Base-by-base conservation (phyloP, 345 rosid genomes). In the Citrus australasica region DNA sequence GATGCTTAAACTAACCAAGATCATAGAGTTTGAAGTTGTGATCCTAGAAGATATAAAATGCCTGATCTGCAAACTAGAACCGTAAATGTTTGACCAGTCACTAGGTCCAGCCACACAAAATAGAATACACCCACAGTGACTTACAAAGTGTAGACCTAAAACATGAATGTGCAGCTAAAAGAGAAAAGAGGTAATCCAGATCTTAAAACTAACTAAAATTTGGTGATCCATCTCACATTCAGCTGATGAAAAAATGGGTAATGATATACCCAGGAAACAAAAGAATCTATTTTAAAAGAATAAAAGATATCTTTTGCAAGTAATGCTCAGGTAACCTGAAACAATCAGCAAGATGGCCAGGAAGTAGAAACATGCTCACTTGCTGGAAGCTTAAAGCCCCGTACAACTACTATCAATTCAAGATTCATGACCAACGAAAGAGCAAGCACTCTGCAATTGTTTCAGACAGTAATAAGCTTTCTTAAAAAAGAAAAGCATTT, bases 391-490 rank as follows among this genome's bases (percentile, higher is more conserved):
- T 79, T 69, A 76, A 84, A 82, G 85, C 89, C 86, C 75, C 42
- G 74, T 73, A 81, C 84, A 35, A 81, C 90, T 87, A 85, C 79
- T 82, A 85, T 71, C 86, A 84, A 82, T 78, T 83, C 87, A 88
- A 80, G 89, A 82, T 79, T 84, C 87, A 84, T 78, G 86, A 82
- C 48, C 83, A 76, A 81, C 73, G 79, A 86, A 86, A 86, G 87
- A 70, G 86, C 83, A 83, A 83, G 88, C 68, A 79, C 76, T 88
- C 87, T 87, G 89, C 90, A 88, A 75, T 87, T 86, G 71, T 46
- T 79, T 83, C 84, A 89, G 66, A 82, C 72, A 79, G 59, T 33
- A 62, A 87, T 83, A 71, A 88, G 86, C 72, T 81, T 76, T 74
- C 78, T 78, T 76, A 55, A 72, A 82, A 82, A 71, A 80, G 73